These are phyloP conservation scores for Bidens hawaiensis DNA, from an alignment of 140 eudicot genomes.

Conservation along the genomic window DNA sequence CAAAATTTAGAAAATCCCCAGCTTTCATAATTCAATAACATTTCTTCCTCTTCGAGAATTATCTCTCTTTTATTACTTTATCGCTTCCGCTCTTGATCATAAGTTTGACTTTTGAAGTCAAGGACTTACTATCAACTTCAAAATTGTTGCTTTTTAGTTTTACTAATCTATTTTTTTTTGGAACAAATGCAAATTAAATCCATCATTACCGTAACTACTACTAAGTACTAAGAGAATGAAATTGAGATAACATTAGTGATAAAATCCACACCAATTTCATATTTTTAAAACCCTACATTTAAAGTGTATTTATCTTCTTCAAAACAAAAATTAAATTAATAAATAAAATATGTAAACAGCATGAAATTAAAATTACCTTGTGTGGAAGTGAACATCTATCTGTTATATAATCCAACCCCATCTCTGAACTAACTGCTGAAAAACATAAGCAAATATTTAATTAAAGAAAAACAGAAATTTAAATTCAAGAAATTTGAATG, in stretches of 20 bases:
- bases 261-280: constrained; percentile 1
- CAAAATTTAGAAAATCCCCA: no score
- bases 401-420: constrained; percentile 23
- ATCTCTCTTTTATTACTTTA: no score
- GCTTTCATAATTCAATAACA: no score
- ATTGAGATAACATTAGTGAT: background rate
- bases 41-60: no score
- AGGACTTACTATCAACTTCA: background rate
- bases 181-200: background rate
- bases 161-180: background rate
- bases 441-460: background rate
- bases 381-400: constrained; percentile 20
- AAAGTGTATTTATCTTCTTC: background rate
- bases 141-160: background rate
- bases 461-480: background rate
- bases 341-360: no score
- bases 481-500: constrained; percentile 1
- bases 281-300: constrained; percentile 1
- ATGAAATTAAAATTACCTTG: no score
- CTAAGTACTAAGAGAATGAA: background rate
- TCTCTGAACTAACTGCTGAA: constrained; percentile 26
- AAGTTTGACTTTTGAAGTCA: constrained; percentile 11
- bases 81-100: no score
- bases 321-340: background rate
- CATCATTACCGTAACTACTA: background rate